Base-by-base conservation (phyloP, 441 rosid species). In the Erodium trifolium region DNA sequence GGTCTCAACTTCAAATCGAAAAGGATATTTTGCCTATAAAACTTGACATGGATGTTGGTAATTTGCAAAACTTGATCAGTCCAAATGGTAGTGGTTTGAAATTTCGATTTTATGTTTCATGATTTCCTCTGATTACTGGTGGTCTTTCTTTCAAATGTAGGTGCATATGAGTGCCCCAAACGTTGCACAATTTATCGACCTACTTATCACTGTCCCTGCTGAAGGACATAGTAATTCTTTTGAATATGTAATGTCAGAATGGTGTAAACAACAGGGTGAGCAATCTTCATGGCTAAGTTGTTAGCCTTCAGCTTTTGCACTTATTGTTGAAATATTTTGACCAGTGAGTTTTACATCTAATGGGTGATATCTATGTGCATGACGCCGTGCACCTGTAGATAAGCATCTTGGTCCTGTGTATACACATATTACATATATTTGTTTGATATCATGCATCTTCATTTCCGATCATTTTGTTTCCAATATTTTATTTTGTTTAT, bases 241-340 rank as follows among this genome's bases (percentile, higher is more conserved):
- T 69, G 77, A 73, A 29, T 93, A 88, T 80, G 80, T 93, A 39
- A 88, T 91, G 93, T 88, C 91, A 69, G 97, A 93, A 80, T 93
- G 98, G 98, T 87, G 88, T 47, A 87, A 82, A 80, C 87, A 83
- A 75, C 98, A 91, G 84, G 97, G 98, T 84, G 77, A 85, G 85
- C 71, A 41, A 75, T 55, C 72, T 60, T 67, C 71, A 62, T 67
- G 70, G 2, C 13, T 66, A 43, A 65, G 69, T 69, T 23, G 27
- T 23, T 23, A 23, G 27, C 27, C 27, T 23, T 23, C 27, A 23
- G 27, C 27, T 23, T 23, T 23, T 0, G 27, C 27, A 23, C 27
- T 23, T 23, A 23, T 23, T 23, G 0, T 23, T 23, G 2, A 23
- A 23, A 23, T 23, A 23, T 23, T 0, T 23, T 0, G 27, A 23